Evolutionary conservation across 2,329 filamentous ascomycete genomes (phyloP), one percentile per base, ranked within the genome.

Genomic region (Rugonectria rugulosa): DNA sequence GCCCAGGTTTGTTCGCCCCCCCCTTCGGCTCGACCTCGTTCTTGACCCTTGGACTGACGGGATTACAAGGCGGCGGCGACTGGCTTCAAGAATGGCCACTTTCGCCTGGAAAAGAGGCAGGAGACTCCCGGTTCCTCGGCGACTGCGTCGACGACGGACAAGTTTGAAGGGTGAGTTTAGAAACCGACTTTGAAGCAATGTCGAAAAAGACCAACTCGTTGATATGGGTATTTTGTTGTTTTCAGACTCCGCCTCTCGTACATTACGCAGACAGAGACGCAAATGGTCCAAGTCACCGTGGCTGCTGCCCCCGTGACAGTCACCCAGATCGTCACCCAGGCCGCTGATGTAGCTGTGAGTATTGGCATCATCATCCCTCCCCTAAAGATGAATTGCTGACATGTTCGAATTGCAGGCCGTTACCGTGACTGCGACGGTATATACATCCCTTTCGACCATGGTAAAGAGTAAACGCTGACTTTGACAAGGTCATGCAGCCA

Each of bases 111-210:
- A 37, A 66, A 61, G 59, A 62, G 63, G 29, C 61, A 64, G n/a
- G 52, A 43, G 19, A 37, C 54, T 14, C 53, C 15, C 24, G 23
- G 26, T 19, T 19, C 52, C 15, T 27, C 51, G 8, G 56, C 45
- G 6, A 37, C 47, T 21, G 12, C 29, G 6, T 34, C 7, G n/a
- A 38, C 43, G 14, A 23, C 48, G 20, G 43, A 49, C 21, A 63
- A 65, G 32, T 67, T 67, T 29, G 66, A 68, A 67, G 66, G 66
- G 66, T 59, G 40, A 53, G 53, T 51, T 26, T 23, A 17, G 9
- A 34, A 20, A 21, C n/a, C 7, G 2, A 27, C 6, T 10, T 8
- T 6, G 3, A 8, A 6, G 7, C 11, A n/a, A n/a, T 12, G 6
- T 6, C 24, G 27, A 17, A n/a, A 57, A 53, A 56, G 52, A 53